These are phyloP conservation scores for Scheffersomyces quercinus DNA, from an alignment of 1,139 yeast genomes.

Conservation along the genomic window DNA sequence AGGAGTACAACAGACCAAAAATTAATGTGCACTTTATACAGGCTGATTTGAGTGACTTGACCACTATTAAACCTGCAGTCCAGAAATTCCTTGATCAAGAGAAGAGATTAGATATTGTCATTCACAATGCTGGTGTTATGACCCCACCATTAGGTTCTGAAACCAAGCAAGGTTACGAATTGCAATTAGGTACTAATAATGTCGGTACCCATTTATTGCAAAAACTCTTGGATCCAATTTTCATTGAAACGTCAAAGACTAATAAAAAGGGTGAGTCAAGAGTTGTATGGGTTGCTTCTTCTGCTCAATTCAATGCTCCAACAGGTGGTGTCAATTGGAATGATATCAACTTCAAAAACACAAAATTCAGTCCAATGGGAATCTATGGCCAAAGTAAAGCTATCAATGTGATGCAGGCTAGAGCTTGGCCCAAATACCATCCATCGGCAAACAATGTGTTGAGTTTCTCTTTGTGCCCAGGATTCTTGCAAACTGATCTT, in stretches of 20 bases:
- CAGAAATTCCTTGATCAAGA: slow-evolving; percentile 25
- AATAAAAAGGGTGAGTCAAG: slow-evolving; percentile 21
- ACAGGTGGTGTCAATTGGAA: slow-evolving; percentile 44
- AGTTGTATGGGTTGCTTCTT: slow-evolving; percentile 48
- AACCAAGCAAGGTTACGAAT: slow-evolving; percentile 40
- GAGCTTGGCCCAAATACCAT: slow-evolving; percentile 41
- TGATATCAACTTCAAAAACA: slow-evolving; percentile 24
- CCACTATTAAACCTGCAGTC: slow-evolving; percentile 42
- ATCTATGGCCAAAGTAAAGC: slow-evolving; percentile 53
- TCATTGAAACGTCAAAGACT: slow-evolving; percentile 30
- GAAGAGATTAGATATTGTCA: slow-evolving; percentile 37
- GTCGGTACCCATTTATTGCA: slow-evolving; percentile 52
- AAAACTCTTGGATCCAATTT: slow-evolving; percentile 41
- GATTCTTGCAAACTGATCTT: slow-evolving; percentile 42
- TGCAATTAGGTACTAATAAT: slow-evolving; percentile 50
- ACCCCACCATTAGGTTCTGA: slow-evolving; percentile 34
- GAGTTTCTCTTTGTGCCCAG: slow-evolving; percentile 48
- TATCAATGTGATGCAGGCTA: slow-evolving; percentile 40
- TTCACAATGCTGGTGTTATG: slow-evolving; percentile 55
- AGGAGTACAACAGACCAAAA: slow-evolving; percentile 6
- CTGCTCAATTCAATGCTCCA: slow-evolving; percentile 37
- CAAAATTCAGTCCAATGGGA: slow-evolving; percentile 2
- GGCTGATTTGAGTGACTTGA: slow-evolving; percentile 47
- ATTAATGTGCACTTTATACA: slow-evolving; percentile 13
- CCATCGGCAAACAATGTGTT: slow-evolving; percentile 27